Conservation (phyloP, 2,329 filamentous ascomycete genomes). For the Sclerotinia subarctica region DNA sequence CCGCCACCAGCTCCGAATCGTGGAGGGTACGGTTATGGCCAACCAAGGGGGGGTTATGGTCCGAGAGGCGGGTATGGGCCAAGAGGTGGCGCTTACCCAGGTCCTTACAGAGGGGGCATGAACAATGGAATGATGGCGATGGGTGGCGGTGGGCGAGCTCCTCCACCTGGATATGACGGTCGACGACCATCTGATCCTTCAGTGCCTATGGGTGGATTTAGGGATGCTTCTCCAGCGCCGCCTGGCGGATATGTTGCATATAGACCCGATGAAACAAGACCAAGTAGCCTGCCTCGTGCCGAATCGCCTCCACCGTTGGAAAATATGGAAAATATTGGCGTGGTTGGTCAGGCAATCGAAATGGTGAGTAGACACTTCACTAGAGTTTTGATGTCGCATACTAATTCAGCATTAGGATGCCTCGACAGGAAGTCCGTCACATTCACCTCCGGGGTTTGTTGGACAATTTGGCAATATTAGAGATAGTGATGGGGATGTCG, state of each 20-base stretch:
- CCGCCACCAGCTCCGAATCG: slow-evolving; percentile 39
- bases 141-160: slow-evolving; percentile 42
- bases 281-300: slow-evolving; percentile 51
- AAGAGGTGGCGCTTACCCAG: slow-evolving; percentile 21
- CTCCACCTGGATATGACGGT: slow-evolving; percentile 40
- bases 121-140: slow-evolving; percentile 41
- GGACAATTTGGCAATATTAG: slow-evolving; percentile 48
- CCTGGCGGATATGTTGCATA: slow-evolving; percentile 32
- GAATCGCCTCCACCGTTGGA: slow-evolving; percentile 63
- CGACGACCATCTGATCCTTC: slow-evolving; percentile 30
- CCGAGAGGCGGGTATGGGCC: slow-evolving; percentile 40
- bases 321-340: slow-evolving; percentile 40
- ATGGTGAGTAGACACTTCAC: slow-evolving; percentile 49
- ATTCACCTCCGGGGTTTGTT: slow-evolving; percentile 41
- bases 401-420: slow-evolving; percentile 48
- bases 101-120: slow-evolving; percentile 37
- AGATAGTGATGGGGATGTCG: slow-evolving; percentile 69
- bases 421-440: slow-evolving; percentile 51
- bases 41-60: slow-evolving; percentile 38
- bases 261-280: slow-evolving; percentile 25
- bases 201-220: slow-evolving; percentile 24
- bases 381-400: neutral
- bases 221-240: slow-evolving; percentile 22
- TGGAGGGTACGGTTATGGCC: slow-evolving; percentile 49
- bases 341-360: slow-evolving; percentile 67